phyloP scores from a whole-genome alignment of 2,329 filamentous ascomycete genomes.

The Cercospora sp. region DNA sequence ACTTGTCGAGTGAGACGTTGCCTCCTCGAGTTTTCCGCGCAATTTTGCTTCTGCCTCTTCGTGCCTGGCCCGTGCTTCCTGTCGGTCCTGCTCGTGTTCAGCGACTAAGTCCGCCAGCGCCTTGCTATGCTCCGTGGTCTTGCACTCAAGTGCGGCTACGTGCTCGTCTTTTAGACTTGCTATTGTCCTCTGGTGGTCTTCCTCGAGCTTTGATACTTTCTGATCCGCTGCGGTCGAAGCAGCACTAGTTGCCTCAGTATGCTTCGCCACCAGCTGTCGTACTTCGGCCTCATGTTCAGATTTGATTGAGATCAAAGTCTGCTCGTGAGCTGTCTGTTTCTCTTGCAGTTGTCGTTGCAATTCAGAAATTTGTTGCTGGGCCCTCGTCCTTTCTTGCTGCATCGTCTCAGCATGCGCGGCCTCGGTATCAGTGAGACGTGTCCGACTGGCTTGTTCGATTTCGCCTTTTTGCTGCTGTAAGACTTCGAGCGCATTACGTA shows the following conservation, averaged over 20 bases:
- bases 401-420: neutral
- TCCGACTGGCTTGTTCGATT: neutral
- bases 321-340: constrained; percentile 11
- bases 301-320: neutral
- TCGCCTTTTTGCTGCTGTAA: neutral
- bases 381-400: neutral
- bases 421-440: neutral
- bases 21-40: neutral
- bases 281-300: constrained; percentile 14
- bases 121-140: constrained; percentile 12
- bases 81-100: neutral
- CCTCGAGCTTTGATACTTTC: neutral
- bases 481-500: neutral
- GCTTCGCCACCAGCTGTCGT: neutral
- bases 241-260: neutral
- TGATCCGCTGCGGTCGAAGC: neutral
- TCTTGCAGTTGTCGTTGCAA: constrained; percentile 12
- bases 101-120: neutral
- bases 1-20: neutral
- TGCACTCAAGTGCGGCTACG: neutral
- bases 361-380: neutral
- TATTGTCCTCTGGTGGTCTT: constrained; percentile 14
- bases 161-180: constrained; percentile 23
- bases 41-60: neutral
- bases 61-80: neutral